Percentiles rank a stretch among this genome's conserved stretches.
phyloP scores from a whole-genome alignment of 768 basidiomycete genomes.

The Mycena belliarum region DNA sequence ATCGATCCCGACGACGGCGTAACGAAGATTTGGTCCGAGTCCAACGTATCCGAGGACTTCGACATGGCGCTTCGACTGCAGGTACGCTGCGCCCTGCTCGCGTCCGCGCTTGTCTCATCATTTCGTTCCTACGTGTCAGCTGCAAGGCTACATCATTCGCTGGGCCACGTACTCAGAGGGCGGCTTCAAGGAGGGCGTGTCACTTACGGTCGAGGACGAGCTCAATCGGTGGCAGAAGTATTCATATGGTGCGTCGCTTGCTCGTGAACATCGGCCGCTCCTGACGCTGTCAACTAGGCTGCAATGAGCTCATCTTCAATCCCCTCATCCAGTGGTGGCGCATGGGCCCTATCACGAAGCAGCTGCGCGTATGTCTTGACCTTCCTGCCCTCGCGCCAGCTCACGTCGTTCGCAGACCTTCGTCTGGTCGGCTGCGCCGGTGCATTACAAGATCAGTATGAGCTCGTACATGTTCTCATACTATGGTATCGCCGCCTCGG shows the following conservation, averaged over 20 bases:
- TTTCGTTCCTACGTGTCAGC: slow-evolving; percentile 24
- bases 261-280: not conserved
- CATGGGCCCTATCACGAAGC: slow-evolving; percentile 80
- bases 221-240: slow-evolving; percentile 93
- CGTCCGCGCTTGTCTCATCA: not conserved
- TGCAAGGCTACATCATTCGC: slow-evolving; percentile 73
- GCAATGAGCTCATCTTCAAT: slow-evolving; percentile 83
- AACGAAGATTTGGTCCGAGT: slow-evolving; percentile 81
- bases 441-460: slow-evolving; percentile 85
- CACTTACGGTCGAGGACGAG: slow-evolving; percentile 87
- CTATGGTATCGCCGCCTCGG: slow-evolving; percentile 66
- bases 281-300: slow-evolving; percentile 39
- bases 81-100: slow-evolving; percentile 23
- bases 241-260: slow-evolving; percentile 54
- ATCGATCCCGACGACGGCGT: slow-evolving; percentile 63
- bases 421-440: slow-evolving; percentile 73
- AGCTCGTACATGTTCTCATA: slow-evolving; percentile 69
- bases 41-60: slow-evolving; percentile 82
- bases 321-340: slow-evolving; percentile 78
- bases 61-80: slow-evolving; percentile 76
- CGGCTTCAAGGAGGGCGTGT: slow-evolving; percentile 91
- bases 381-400: not conserved
- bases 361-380: slow-evolving; percentile 47
- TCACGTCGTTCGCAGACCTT: slow-evolving; percentile 40
- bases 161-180: slow-evolving; percentile 87